Evolutionary conservation across 352 stramenopile genomes (phyloP).

Genomic region (Phytophthora europaea): DNA sequence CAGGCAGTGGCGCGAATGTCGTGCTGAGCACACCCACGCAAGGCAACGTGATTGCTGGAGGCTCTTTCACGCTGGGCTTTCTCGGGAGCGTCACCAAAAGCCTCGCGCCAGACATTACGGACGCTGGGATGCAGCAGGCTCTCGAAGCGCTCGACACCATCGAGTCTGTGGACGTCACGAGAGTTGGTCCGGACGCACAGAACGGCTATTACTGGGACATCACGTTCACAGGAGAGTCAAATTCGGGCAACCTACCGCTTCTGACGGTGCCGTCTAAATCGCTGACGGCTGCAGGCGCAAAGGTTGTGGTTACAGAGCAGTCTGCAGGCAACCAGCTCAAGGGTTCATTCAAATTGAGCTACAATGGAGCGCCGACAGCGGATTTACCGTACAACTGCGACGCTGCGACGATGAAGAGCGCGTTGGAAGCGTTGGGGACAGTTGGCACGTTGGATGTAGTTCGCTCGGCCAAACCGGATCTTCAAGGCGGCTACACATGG

Average conservation of each 20-base stretch:
- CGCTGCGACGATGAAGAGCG: conserved; percentile 71
- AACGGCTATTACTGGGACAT: conserved; percentile 79
- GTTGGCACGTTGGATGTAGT: conserved; percentile 72
- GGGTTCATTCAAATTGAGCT: conserved; percentile 73
- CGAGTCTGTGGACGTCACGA: conserved; percentile 69
- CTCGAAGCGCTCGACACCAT: conserved; percentile 70
- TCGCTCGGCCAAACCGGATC: conserved; percentile 69
- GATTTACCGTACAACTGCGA: conserved; percentile 86
- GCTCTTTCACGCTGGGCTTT: conserved; percentile 94
- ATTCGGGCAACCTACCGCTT: conserved; percentile 68
- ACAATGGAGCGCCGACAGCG: conserved; percentile 56
- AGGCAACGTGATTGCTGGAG: conserved; percentile 77
- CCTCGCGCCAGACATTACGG: conserved; percentile 86
- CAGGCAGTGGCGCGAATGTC: conserved; percentile 75
- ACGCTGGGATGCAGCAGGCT: conserved; percentile 64
- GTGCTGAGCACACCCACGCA: conserved; percentile 65
- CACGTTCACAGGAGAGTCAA: conserved; percentile 80
- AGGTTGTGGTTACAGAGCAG: conserved; percentile 46
- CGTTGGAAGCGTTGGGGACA: conserved; percentile 56
- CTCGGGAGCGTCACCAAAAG: conserved; percentile 88
- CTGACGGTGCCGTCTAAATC: conserved; percentile 59
- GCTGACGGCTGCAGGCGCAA: conserved; percentile 48
- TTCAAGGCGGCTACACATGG: conserved; percentile 94
- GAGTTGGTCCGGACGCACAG: conserved; percentile 63
- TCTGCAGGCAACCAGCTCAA: conserved; percentile 73